Evolutionary conservation across 352 stramenopile genomes (phyloP).

Genomic region (Pythium rhizo-oryzae): DNA sequence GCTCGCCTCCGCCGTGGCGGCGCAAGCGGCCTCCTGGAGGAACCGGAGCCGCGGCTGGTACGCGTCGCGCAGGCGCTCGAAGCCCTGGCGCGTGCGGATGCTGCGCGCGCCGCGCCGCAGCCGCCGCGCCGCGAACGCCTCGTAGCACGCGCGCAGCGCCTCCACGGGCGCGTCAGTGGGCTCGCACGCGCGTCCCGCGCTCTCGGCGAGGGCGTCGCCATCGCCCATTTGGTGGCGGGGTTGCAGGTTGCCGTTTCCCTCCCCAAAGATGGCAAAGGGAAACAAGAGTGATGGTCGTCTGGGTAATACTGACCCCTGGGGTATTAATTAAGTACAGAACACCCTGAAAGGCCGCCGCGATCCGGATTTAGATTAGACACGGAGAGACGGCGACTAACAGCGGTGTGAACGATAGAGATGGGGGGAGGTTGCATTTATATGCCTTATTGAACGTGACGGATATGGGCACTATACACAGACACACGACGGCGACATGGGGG

Average conservation of each 20-base stretch:
- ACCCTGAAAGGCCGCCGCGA: no score
- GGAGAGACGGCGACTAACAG: no score
- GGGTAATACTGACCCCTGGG: no score
- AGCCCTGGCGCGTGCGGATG: slow-evolving; percentile 27
- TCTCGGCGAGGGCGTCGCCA: background rate
- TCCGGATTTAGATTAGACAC: no score
- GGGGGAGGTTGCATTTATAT: no score
- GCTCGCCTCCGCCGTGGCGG: no score
- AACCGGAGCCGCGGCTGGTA: slow-evolving; percentile 39
- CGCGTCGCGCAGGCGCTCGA: slow-evolving; percentile 29
- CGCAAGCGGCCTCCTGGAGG: slow-evolving; percentile 22
- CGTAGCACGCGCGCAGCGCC: slow-evolving; percentile 24
- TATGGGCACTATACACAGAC: background rate
- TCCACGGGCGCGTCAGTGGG: slow-evolving; percentile 1
- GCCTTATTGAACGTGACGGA: background rate
- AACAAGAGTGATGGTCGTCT: slow-evolving; percentile 6
- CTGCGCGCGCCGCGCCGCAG: slow-evolving; percentile 19
- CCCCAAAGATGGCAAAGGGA: no score
- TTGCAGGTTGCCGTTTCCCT: no score
- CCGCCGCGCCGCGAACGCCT: slow-evolving; percentile 25
- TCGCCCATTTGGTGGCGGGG: background rate
- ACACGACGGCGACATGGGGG: no score
- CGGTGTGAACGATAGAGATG: no score
- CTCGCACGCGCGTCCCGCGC: no score
- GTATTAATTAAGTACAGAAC: no score